These are phyloP conservation scores for Neofusicoccum parvum DNA, from an alignment of 2,329 filamentous ascomycete species.

Conservation along the genomic window DNA sequence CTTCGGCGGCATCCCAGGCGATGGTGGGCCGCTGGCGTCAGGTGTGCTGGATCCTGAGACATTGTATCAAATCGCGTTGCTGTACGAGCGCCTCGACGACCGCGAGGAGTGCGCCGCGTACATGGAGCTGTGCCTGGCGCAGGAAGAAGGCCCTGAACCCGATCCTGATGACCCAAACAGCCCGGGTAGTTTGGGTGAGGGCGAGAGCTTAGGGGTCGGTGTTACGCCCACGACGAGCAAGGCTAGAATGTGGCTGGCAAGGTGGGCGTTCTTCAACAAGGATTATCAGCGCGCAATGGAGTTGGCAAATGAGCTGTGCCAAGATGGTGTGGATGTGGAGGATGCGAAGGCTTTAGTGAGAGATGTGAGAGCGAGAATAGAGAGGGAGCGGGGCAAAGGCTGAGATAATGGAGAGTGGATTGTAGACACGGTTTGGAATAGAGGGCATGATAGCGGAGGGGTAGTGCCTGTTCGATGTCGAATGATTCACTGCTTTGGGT, in stretches of 20 bases:
- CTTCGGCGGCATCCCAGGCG: conserved; percentile 50
- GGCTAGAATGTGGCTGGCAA: conserved; percentile 90
- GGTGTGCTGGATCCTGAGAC: conserved; percentile 84
- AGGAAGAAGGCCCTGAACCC: conserved; percentile 72
- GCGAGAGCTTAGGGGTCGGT: conserved; percentile 66
- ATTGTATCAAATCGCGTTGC: conserved; percentile 81
- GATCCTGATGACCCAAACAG: conserved; percentile 29
- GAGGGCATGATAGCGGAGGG: no score
- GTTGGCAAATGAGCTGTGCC: conserved; percentile 85
- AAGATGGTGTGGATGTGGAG: conserved; percentile 94
- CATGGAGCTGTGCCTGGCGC: conserved; percentile 93
- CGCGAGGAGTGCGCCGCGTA: conserved; percentile 82
- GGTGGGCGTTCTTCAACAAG: conserved; percentile 72
- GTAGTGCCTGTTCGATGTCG: no score
- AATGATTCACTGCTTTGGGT: no score
- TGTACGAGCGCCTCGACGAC: conserved; percentile 82
- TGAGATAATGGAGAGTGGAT: background rate
- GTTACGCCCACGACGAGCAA: conserved; percentile 91
- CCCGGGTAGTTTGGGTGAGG: conserved; percentile 34
- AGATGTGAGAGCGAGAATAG: conserved; percentile 78
- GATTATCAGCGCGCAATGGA: conserved; percentile 78
- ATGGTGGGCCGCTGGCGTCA: conserved; percentile 44
- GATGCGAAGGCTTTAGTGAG: conserved; percentile 92
- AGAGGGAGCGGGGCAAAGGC: conserved; percentile 39
- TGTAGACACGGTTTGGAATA: background rate